Evolutionary conservation across 768 basidiomycete species (phyloP).

Genomic region (Mycena vitilis): DNA sequence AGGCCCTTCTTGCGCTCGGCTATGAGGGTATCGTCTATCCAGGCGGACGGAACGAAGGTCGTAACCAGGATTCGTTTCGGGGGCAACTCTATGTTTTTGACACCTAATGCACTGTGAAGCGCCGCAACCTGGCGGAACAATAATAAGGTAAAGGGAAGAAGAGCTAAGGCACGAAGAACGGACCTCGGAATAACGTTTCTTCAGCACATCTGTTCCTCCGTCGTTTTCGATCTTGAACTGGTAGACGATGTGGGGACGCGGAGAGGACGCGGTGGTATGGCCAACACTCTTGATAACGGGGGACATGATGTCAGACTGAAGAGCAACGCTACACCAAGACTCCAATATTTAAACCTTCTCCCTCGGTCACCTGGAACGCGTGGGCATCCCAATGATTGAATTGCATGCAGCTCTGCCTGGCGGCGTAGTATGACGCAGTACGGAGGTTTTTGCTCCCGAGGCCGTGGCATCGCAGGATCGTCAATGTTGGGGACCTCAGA

Average conservation of each 20-base stretch:
- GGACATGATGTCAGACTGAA: slow-evolving; percentile 9
- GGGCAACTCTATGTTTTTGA: slow-evolving; percentile 47
- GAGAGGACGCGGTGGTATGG: slow-evolving; percentile 35
- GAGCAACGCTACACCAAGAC: background rate
- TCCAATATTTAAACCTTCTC: slow-evolving; percentile 9
- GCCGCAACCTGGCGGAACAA: slow-evolving; percentile 21
- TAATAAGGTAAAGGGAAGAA: background rate
- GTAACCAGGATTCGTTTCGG: slow-evolving; percentile 64
- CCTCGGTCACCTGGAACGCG: background rate
- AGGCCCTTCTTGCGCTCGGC: slow-evolving; percentile 63
- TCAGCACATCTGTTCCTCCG: slow-evolving; percentile 15
- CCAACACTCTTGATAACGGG: slow-evolving; percentile 25
- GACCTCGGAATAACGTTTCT: slow-evolving; percentile 37
- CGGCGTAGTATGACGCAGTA: background rate
- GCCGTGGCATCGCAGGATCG: slow-evolving; percentile 11
- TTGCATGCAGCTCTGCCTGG: background rate
- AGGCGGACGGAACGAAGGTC: slow-evolving; percentile 61
- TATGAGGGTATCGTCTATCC: slow-evolving; percentile 65
- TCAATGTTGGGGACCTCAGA: background rate
- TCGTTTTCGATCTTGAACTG: slow-evolving; percentile 26
- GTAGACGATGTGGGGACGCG: slow-evolving; percentile 35
- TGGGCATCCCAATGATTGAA: slow-evolving; percentile 1
- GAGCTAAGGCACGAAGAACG: background rate
- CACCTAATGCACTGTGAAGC: slow-evolving; percentile 23
- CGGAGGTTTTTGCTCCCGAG: slow-evolving; percentile 14